Evolutionary conservation across 23 red algal species (phyloP).

Genomic region (Pyropia yezoensis): DNA sequence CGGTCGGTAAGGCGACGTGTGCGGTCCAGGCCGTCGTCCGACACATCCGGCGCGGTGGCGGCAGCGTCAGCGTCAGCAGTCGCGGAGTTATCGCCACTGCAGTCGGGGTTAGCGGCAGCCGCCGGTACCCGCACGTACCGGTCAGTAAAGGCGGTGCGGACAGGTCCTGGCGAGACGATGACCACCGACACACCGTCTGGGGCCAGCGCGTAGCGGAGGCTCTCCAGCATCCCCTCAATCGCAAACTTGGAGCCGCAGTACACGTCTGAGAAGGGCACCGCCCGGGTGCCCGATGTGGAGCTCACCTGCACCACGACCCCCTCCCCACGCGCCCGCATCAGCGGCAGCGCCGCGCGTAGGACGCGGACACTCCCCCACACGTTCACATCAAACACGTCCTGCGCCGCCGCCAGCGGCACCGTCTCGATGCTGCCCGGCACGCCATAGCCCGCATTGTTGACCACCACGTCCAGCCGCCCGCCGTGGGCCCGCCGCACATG

Average conservation of each 20-base stretch:
- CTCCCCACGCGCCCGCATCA: conserved; percentile 10
- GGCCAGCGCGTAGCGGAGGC: conserved; percentile 19
- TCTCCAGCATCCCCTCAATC: conserved; percentile 29
- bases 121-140: neutral
- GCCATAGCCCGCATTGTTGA: conserved; percentile 50
- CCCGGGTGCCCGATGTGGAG: conserved; percentile 13
- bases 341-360: conserved; percentile 15
- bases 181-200: conserved; percentile 26
- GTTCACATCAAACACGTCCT: conserved; percentile 44
- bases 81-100: no score
- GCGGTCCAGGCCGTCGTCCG: no score
- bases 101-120: no score
- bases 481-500: conserved; percentile 1
- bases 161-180: conserved; percentile 29
- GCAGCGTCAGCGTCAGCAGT: no score
- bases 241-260: conserved; percentile 44
- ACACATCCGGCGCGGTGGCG: no score
- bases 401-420: conserved; percentile 14
- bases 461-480: conserved; percentile 26
- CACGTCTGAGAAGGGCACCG: conserved; percentile 21
- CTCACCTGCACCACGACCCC: conserved; percentile 22
- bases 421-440: conserved; percentile 26
- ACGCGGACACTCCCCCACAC: conserved; percentile 34
- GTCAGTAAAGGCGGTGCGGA: conserved; percentile 24
- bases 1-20: no score